A percentile compares a stretch with the other conserved stretches of the same genome.
Evolutionary conservation across 305 asterid genomes (phyloP).

Genomic region (Plantago coronopus): DNA sequence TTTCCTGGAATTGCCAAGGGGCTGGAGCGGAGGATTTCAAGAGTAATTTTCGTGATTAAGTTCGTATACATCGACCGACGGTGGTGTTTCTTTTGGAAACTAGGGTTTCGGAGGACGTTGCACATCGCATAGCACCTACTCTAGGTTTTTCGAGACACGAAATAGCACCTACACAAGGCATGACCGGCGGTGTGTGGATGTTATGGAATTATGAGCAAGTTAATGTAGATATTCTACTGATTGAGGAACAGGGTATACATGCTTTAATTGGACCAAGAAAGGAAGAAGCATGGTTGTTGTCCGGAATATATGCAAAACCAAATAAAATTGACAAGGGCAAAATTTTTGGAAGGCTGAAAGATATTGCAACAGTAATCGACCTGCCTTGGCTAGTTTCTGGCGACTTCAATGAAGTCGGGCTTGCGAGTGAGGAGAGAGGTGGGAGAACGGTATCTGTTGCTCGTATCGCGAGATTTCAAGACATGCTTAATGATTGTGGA

Average conservation of each 20-base stretch:
- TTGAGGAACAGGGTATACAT: background rate
- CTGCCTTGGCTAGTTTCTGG: too few species aligned
- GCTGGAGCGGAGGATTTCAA: background rate
- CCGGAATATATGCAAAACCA: background rate
- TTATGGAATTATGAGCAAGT: background rate
- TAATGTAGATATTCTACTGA: background rate
- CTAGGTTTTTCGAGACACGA: background rate
- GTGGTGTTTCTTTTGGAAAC: background rate
- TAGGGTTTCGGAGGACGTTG: background rate
- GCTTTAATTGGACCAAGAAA: background rate
- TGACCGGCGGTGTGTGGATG: background rate
- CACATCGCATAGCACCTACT: background rate
- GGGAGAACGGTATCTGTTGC: background rate
- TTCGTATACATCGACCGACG: background rate
- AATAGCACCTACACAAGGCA: background rate
- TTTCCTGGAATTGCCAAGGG: slow-evolving; percentile 1
- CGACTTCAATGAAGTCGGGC: too few species aligned
- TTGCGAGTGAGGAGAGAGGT: background rate
- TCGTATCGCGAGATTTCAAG: background rate
- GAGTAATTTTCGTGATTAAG: background rate
- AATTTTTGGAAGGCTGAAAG: background rate
- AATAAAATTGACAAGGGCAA: background rate
- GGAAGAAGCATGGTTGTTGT: background rate
- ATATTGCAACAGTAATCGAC: too few species aligned
- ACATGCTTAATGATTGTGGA: background rate